Evolutionary conservation across 139 green algal genomes (phyloP).

Genomic region (Auxenochlorella protothecoides): DNA sequence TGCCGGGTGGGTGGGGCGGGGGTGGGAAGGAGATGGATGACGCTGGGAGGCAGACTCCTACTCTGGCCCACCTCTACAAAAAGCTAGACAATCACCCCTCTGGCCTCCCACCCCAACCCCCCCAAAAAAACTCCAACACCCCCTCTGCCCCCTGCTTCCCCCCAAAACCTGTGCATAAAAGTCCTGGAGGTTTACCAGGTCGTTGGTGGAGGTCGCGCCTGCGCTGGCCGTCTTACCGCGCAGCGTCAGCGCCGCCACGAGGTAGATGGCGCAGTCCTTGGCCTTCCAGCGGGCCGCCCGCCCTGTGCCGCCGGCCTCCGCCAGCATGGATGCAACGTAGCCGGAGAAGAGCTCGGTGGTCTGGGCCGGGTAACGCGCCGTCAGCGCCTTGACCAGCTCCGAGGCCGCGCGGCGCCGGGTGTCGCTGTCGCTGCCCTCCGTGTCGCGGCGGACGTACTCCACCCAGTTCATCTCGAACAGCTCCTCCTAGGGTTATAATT

Average conservation of each 20-base stretch:
- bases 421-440: slow-evolving; percentile 90
- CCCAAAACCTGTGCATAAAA: slow-evolving; percentile 57
- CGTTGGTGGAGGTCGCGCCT: slow-evolving; percentile 81
- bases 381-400: slow-evolving; percentile 81
- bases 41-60: neutral
- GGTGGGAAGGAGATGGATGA: neutral
- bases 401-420: slow-evolving; percentile 81
- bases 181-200: slow-evolving; percentile 81
- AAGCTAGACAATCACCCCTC: too few relatives aligned
- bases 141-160: too few relatives aligned
- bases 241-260: slow-evolving; percentile 87
- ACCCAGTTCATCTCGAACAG: slow-evolving; percentile 91
- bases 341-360: slow-evolving; percentile 72
- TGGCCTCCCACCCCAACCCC: neutral
- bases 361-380: slow-evolving; percentile 63
- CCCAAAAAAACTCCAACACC: neutral
- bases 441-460: slow-evolving; percentile 91
- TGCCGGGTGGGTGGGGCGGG: neutral
- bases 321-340: slow-evolving; percentile 64
- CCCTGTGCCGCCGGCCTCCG: slow-evolving; percentile 56
- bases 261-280: slow-evolving; percentile 94
- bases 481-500: slow-evolving; percentile 52
- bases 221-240: slow-evolving; percentile 64
- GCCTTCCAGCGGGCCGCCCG: slow-evolving; percentile 54
- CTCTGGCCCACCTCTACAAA: too few relatives aligned